A percentile compares a stretch with the other conserved stretches of the same genome.
Conservation (phyloP, 2,329 filamentous ascomycete genomes). For the Colletotrichum acutatum region DNA sequence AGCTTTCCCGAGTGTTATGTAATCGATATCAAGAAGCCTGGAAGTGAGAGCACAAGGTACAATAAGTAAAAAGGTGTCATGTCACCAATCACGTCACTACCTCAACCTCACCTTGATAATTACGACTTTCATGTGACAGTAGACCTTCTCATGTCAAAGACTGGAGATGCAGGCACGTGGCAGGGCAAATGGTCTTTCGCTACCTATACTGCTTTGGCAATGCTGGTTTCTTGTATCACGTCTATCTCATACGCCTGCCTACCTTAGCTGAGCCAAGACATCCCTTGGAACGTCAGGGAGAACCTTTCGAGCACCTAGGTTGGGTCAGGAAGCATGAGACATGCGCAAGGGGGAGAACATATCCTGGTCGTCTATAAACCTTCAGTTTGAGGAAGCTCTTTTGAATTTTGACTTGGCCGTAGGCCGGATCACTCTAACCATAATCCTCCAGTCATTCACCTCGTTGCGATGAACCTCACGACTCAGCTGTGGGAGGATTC, state of each 20-base stretch:
- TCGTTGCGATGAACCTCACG: background rate
- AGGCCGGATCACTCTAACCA: background rate
- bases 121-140: background rate
- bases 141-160: background rate
- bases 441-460: background rate
- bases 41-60: background rate
- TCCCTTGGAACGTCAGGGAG: background rate
- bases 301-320: background rate
- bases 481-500: slow-evolving; percentile 18
- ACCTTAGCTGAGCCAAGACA: background rate
- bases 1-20: slow-evolving; percentile 14
- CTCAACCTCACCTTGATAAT: background rate
- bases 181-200: background rate
- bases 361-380: background rate
- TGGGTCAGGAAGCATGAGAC: background rate
- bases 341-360: background rate
- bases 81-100: background rate
- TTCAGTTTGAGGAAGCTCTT: background rate
- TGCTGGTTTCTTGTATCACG: background rate
- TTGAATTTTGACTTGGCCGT: background rate
- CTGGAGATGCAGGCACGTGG: background rate
- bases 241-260: background rate
- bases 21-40: background rate
- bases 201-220: background rate
- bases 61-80: background rate